These are phyloP conservation scores for Albifimbria verrucaria DNA, from an alignment of 2,329 filamentous ascomycete genomes.

Conservation along the genomic window DNA sequence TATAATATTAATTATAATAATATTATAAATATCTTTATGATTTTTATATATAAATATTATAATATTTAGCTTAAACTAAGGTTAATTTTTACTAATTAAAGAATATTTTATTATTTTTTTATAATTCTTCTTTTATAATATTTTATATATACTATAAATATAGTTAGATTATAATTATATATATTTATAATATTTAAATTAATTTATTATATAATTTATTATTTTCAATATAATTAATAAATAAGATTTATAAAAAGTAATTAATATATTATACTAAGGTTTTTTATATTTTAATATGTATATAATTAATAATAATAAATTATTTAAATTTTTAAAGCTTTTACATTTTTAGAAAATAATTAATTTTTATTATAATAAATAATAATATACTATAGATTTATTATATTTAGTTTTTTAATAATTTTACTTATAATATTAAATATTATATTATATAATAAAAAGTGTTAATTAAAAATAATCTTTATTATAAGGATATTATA, in stretches of 20 bases:
- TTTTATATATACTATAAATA: not conserved
- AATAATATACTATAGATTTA: constrained; percentile 3
- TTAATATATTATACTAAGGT: not conserved
- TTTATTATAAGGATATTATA: not conserved
- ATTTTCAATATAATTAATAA: too few relatives aligned
- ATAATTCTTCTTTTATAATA: not conserved
- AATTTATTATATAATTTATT: too few relatives aligned
- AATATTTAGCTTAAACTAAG: constrained; percentile 4
- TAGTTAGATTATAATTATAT: not conserved
- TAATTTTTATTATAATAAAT: not conserved
- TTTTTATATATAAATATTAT: constrained; percentile 1
- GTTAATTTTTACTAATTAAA: too few relatives aligned
- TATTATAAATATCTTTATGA: constrained; percentile 1
- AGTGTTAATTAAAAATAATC: not conserved
- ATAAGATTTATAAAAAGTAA: not conserved
- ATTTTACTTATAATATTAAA: not conserved
- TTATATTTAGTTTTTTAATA: not conserved
- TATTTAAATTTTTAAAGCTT: constrained; percentile 1
- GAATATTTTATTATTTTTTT: too few relatives aligned
- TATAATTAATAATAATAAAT: constrained; percentile 3
- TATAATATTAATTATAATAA: constrained; percentile 2
- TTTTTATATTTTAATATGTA: not conserved
- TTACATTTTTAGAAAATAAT: not conserved
- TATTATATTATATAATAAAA: constrained; percentile 1
- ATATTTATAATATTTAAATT: too few relatives aligned